A percentile compares a stretch with the other conserved stretches of the same genome.
Evolutionary conservation across 2,329 filamentous ascomycete species (phyloP).

Genomic region (Penicillium brasilianum): DNA sequence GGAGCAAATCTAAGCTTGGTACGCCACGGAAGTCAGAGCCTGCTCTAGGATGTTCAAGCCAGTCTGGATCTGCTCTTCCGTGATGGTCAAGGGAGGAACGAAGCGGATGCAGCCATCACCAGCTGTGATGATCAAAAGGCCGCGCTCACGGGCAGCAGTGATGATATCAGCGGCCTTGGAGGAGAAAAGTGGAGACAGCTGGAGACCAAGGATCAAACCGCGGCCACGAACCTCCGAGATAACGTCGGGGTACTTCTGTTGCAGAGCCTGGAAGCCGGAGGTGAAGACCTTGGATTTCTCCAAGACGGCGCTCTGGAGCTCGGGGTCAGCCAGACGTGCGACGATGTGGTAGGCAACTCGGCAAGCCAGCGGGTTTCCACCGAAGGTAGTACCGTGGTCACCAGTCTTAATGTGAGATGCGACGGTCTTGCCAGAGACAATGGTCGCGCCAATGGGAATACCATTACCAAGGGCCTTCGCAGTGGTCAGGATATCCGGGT

Average conservation of each 20-base stretch:
- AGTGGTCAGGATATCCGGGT: slow-evolving; percentile 91
- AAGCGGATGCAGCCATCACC: slow-evolving; percentile 92
- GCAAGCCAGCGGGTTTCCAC: slow-evolving; percentile 85
- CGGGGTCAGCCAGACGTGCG: slow-evolving; percentile 70
- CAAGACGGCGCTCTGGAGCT: slow-evolving; percentile 71
- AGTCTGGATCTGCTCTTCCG: slow-evolving; percentile 76
- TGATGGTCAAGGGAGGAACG: slow-evolving; percentile 83
- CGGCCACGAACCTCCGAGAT: slow-evolving; percentile 80
- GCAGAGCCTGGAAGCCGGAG: slow-evolving; percentile 62
- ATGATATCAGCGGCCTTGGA: slow-evolving; percentile 63
- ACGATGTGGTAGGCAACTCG: slow-evolving; percentile 87
- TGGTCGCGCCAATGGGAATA: slow-evolving; percentile 88
- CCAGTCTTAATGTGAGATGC: slow-evolving; percentile 72
- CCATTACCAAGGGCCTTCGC: slow-evolving; percentile 97
- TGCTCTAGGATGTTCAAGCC: slow-evolving; percentile 78
- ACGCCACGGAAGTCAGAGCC: slow-evolving; percentile 63
- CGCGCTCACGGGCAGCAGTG: slow-evolving; percentile 83
- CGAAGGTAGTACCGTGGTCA: slow-evolving; percentile 93
- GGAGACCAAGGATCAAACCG: slow-evolving; percentile 84
- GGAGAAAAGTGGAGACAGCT: slow-evolving; percentile 73
- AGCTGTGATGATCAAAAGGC: slow-evolving; percentile 87
- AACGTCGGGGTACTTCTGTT: slow-evolving; percentile 68
- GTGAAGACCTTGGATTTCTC: slow-evolving; percentile 68
- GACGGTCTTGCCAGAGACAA: slow-evolving; percentile 66
- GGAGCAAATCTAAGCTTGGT: slow-evolving; percentile 34